phyloP scores from a whole-genome alignment of 164 flowering plant species.

The Aristolochia californica region DNA sequence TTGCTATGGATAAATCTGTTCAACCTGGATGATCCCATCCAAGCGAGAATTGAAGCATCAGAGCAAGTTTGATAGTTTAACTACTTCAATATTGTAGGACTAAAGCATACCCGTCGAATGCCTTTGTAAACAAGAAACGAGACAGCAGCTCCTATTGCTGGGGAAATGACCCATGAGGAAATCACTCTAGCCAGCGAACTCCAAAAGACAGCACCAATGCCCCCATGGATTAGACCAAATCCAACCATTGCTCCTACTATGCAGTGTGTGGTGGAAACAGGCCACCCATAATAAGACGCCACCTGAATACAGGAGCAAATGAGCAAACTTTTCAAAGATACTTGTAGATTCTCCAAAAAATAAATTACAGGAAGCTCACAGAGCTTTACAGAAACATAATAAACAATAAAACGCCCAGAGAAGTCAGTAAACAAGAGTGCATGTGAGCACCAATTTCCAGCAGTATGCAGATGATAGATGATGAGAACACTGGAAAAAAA shows the following conservation, averaged over 20 bases:
- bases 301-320: constrained; percentile 34
- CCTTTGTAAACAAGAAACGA: constrained; percentile 96
- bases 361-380: too few species aligned
- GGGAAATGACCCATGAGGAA: constrained; percentile 96
- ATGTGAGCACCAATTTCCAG: too few species aligned
- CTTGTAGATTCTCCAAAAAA: background rate
- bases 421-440: too few species aligned
- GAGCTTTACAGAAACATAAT: too few species aligned
- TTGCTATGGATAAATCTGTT: too few species aligned
- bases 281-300: constrained; percentile 93
- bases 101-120: constrained; percentile 78
- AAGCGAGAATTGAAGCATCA: too few species aligned
- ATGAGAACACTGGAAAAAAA: too few species aligned
- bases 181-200: constrained; percentile 82
- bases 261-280: constrained; percentile 99
- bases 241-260: constrained; percentile 99
- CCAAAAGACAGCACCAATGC: constrained; percentile 94
- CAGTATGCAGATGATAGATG: too few species aligned
- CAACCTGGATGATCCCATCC: too few species aligned
- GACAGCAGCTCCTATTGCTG: constrained; percentile 68
- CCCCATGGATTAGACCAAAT: constrained; percentile 86
- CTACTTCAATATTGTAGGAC: background rate
- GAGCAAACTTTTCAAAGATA: background rate
- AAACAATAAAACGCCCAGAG: too few species aligned
- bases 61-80: background rate